These are phyloP conservation scores for Trichoderma brevicompactum DNA, from an alignment of 2,329 filamentous ascomycete species.

Conservation along the genomic window DNA sequence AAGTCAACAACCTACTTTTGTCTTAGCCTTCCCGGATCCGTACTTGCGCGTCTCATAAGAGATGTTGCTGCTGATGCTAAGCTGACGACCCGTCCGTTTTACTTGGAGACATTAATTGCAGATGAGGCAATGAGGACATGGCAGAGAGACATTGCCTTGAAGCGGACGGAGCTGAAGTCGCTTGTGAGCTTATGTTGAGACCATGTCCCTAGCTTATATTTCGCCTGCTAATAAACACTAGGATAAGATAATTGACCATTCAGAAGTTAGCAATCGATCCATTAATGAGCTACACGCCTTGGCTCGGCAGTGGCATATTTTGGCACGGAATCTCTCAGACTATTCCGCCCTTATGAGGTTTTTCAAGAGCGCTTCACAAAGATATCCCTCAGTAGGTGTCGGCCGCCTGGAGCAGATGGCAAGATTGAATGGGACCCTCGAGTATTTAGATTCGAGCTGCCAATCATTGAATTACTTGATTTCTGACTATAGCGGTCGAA, in stretches of 20 bases:
- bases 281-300: background rate
- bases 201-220: accelerated
- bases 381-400: background rate
- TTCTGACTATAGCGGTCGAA: conserved; percentile 9
- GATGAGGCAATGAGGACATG: conserved; percentile 11
- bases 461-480: background rate
- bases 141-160: conserved; percentile 5
- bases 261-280: background rate
- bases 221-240: background rate
- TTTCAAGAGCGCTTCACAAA: background rate
- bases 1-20: background rate
- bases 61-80: background rate
- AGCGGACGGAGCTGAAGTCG: background rate
- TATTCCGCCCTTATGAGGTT: background rate
- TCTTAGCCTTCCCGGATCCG: background rate
- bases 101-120: conserved; percentile 3
- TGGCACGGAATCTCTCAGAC: conserved; percentile 1
- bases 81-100: background rate
- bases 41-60: background rate
- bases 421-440: background rate
- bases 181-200: background rate
- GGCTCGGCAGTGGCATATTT: conserved; percentile 2
- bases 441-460: conserved; percentile 1
- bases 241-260: background rate
- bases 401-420: background rate